Base-by-base conservation (phyloP, 2,329 filamentous ascomycete genomes). In the Scytalidium lignicola region DNA sequence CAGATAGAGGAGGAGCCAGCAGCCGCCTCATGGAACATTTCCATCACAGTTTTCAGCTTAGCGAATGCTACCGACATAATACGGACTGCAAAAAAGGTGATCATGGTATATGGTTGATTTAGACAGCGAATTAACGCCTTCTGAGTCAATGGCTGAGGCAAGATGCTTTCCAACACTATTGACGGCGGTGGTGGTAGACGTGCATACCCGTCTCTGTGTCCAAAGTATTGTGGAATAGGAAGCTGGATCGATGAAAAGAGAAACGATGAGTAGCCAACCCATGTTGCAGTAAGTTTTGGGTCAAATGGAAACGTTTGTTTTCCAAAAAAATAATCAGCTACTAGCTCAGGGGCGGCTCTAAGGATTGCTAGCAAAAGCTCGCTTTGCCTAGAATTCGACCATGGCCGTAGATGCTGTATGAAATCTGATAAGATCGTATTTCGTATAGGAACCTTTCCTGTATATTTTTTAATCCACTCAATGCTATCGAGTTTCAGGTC, bases 211-310 rank as follows among this genome's bases (percentile, higher is more conserved):
- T 79, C 75, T 39, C 74, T 74, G 57, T 83, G 80, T 12, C 90
- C 90, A 62, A 92, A 89, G 52, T 79, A 79, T 21, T 72, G 64
- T 2, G 91, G 91, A 2, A 96, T 73, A 1, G 85, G 82, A 29
- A 95, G 72, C 50, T 85, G 79, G 42, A 96, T 82, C 1, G 85
- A 82, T 52, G 86, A 87, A 67, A 95, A 95, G 4, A 99, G 70
- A 54, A 97, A 89, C 0, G 90, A 83, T 0, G 90, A 90, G 64
- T 95, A 96, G 40, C 92, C 91, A 57, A 97, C 88, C 93, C 93
- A 99, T 0, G 90, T 93, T 41, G 90, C 85, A 2, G 90, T 93
- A 4, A 95, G 76, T 63, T 96, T 97, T 0, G 93, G 91, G 40
- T 97, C 91, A 54, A 95, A 90, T 0, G 85, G 82, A 60, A 97